A percentile compares a stretch with the other conserved stretches of the same genome.
phyloP scores from a whole-genome alignment of 306 rosid species.

The Hylodesmum podocarpum region DNA sequence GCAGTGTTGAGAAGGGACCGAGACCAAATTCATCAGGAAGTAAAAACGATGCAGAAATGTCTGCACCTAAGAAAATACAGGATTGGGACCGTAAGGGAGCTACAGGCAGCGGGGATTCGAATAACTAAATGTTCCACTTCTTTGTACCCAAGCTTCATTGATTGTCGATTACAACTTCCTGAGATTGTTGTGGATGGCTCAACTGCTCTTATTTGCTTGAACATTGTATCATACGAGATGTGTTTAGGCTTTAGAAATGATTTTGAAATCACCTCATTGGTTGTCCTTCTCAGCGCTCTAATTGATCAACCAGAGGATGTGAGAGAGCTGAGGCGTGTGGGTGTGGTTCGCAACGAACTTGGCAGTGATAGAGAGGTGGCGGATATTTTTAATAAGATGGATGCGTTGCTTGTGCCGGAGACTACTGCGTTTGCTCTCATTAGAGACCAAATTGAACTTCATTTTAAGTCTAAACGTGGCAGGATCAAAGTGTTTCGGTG shows the following conservation, averaged over 20 bases:
- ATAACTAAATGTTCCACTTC: too few species aligned
- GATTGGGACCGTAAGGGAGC: neutral
- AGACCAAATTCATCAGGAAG: neutral
- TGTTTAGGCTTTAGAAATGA: too few species aligned
- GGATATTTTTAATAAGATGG: neutral
- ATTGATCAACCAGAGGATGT: neutral
- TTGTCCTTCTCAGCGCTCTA: neutral
- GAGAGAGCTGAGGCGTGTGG: too few species aligned
- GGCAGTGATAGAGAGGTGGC: neutral
- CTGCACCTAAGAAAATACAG: neutral
- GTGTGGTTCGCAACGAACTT: neutral
- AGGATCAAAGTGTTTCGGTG: neutral
- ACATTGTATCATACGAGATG: too few species aligned
- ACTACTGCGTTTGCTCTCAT: neutral
- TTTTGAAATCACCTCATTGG: neutral
- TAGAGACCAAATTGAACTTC: neutral
- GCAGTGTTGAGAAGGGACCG: too few species aligned
- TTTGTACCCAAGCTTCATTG: neutral
- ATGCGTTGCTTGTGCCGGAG: neutral
- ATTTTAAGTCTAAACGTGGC: neutral
- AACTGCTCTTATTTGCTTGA: neutral
- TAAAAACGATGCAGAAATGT: neutral
- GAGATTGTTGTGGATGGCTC: neutral
- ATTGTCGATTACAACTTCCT: neutral
- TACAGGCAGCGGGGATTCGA: neutral